Evolutionary conservation across 2,329 filamentous ascomycete species (phyloP), one percentile per base, ranked within the genome.

Genomic region (Orbilia quercus): DNA sequence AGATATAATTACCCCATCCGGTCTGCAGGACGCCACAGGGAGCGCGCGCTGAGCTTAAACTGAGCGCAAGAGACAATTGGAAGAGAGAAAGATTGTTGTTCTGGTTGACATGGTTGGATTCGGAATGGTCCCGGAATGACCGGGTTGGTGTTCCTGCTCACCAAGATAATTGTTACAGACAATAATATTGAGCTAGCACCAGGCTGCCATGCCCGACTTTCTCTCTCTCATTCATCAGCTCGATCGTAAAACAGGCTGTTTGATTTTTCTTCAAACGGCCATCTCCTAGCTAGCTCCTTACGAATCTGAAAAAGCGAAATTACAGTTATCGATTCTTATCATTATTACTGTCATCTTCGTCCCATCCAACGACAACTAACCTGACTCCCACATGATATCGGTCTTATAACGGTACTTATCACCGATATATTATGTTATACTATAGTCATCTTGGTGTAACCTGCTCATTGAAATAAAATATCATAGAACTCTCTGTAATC

Each of bases 171-270:
- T n/a, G 53, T 55, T 44, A 28, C 53, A 45, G 42, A 50, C 31
- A 23, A 20, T 23, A 20, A 44, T 50, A 23, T 44, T 34, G 28
- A 57, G 20, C 11, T 54, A 22, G 16, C 47, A 7, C 58, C 40
- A 54, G 69, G 48, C 60, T 66, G 55, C 47, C 60, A 44, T 40
- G 28, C 28, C 25, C 20, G 25, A 23, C 36, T 25, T 31, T 18
- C 34, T 4, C 28, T 31, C 28, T 4, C 28, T 9, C 28, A 31
- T 31, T 31, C 9, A 48, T 47, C 16, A 14, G 69, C 42, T n/a
- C n/a, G n/a, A n/a, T n/a, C n/a, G n/a, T n/a, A n/a, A 66, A 66
- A 73, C 69, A 73, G 69, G n/a, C 69, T 73, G 69, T 73, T 73
- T 66, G 28, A 28, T 28, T 58, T 60, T 58, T 60, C 58, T n/a